A percentile compares a stretch with the other conserved stretches of the same genome.
Conservation (phyloP, 2,329 filamentous ascomycete species). For the Sclerotiophoma versabilis region DNA sequence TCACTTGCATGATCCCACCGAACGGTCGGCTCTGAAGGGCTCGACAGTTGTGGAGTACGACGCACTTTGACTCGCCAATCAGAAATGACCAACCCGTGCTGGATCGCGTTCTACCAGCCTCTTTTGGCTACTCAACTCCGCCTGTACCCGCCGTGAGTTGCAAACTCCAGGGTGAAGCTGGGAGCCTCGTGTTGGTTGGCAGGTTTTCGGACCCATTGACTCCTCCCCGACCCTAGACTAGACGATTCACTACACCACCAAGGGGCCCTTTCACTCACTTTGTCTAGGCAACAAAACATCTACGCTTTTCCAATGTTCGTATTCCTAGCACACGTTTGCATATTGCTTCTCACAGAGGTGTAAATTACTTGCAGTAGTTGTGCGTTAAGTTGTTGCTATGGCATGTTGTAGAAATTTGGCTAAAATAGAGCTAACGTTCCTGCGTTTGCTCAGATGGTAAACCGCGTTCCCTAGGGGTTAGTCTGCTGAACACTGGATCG, state of each 20-base stretch:
- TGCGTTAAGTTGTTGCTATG: too few relatives aligned
- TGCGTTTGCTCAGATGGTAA: too few relatives aligned
- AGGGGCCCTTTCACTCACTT: too few relatives aligned
- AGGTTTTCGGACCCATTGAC: slow-evolving; percentile 11
- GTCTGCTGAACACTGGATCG: background rate
- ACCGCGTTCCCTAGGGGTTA: too few relatives aligned
- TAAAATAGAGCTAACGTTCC: too few relatives aligned
- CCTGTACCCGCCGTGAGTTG: slow-evolving; percentile 17
- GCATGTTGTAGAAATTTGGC: too few relatives aligned
- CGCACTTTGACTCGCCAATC: slow-evolving; percentile 9
- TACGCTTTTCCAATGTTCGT: too few relatives aligned
- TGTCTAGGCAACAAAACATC: too few relatives aligned
- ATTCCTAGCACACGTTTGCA: too few relatives aligned
- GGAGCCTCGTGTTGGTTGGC: slow-evolving; percentile 9
- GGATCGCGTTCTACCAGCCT: slow-evolving; percentile 8
- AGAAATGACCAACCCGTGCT: background rate
- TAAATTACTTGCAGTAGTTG: too few relatives aligned
- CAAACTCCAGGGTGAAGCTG: slow-evolving; percentile 11
- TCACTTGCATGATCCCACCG: slow-evolving; percentile 25
- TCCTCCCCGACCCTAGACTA: slow-evolving; percentile 17
- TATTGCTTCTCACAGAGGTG: too few relatives aligned
- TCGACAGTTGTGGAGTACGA: slow-evolving; percentile 10
- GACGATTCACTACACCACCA: too few relatives aligned
- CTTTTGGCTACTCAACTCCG: slow-evolving; percentile 18
- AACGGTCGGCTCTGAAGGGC: slow-evolving; percentile 16